Conservation (phyloP, 768 basidiomycete genomes). For the Cystoderma amianthinum region DNA sequence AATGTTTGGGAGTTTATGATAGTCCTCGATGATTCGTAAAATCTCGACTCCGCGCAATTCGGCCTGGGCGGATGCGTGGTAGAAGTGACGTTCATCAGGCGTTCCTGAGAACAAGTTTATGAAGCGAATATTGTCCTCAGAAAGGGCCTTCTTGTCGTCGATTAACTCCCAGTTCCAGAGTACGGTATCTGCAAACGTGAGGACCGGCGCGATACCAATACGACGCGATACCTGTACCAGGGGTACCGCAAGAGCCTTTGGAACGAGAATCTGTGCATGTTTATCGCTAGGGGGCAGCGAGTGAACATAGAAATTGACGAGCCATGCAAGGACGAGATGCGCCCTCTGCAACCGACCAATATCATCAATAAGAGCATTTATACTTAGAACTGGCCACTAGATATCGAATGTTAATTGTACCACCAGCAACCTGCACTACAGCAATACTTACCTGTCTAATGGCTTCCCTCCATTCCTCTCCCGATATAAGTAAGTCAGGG, state of each 20-base stretch:
- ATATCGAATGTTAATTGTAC: too few species aligned
- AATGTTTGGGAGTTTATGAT: constrained; percentile 66
- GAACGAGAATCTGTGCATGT: constrained; percentile 44
- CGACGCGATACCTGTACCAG: constrained; percentile 67
- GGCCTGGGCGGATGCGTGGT: constrained; percentile 73
- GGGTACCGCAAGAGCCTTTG: constrained; percentile 71
- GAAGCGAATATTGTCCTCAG: constrained; percentile 69
- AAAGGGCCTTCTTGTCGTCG: constrained; percentile 49
- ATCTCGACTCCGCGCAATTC: constrained; percentile 87
- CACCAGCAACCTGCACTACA: too few species aligned
- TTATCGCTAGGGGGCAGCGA: constrained; percentile 43
- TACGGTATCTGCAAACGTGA: constrained; percentile 95
- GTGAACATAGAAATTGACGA: constrained; percentile 88
- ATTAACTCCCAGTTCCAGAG: constrained; percentile 83
- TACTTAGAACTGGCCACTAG: constrained; percentile 73
- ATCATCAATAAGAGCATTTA: constrained; percentile 42
- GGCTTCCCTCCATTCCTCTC: constrained; percentile 62
- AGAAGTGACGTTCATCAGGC: constrained; percentile 82
- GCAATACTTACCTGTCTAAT: constrained; percentile 64
- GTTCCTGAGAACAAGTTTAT: constrained; percentile 77
- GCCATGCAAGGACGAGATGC: constrained; percentile 84
- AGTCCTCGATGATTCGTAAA: constrained; percentile 82
- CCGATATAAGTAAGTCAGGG: constrained; percentile 37
- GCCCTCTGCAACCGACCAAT: constrained; percentile 70
- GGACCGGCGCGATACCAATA: constrained; percentile 84